phyloP scores from a whole-genome alignment of 2,329 filamentous ascomycete species.

The Colletotrichum viniferum region DNA sequence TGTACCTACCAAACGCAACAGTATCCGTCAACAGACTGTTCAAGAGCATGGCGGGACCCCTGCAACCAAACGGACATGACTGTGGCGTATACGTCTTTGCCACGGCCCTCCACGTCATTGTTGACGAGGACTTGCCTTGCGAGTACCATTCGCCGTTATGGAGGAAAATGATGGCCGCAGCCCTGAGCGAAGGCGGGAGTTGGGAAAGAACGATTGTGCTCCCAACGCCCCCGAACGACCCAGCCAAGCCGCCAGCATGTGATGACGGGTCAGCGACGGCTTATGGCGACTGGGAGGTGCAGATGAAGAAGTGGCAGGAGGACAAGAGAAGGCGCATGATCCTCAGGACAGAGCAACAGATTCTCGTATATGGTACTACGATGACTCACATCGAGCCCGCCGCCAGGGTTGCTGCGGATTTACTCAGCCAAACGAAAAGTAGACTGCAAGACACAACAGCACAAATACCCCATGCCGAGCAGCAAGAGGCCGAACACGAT shows the following conservation, averaged over 20 bases:
- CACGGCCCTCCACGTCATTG: background rate
- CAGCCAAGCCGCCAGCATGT: background rate
- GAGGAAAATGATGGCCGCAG: background rate
- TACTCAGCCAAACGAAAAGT: background rate
- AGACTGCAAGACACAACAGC: background rate
- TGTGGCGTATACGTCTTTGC: background rate
- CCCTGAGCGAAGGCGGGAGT: background rate
- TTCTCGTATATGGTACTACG: too few species aligned
- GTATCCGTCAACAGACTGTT: background rate
- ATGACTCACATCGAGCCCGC: background rate
- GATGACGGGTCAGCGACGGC: background rate
- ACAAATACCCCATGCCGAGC: background rate
- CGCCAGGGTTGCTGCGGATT: background rate
- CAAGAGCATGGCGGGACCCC: background rate
- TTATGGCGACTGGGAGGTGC: background rate
- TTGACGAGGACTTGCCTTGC: background rate
- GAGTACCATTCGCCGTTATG: background rate
- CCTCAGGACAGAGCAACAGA: background rate
- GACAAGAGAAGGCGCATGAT: background rate
- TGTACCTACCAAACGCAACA: rapidly evolving
- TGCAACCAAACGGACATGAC: background rate
- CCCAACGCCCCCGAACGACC: background rate
- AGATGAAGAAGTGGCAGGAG: background rate
- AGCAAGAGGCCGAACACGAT: background rate
- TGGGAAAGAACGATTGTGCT: rapidly evolving